Conservation (phyloP, 192 early-diverging fungal genomes). For the Pecoramyces ruminantium region DNA sequence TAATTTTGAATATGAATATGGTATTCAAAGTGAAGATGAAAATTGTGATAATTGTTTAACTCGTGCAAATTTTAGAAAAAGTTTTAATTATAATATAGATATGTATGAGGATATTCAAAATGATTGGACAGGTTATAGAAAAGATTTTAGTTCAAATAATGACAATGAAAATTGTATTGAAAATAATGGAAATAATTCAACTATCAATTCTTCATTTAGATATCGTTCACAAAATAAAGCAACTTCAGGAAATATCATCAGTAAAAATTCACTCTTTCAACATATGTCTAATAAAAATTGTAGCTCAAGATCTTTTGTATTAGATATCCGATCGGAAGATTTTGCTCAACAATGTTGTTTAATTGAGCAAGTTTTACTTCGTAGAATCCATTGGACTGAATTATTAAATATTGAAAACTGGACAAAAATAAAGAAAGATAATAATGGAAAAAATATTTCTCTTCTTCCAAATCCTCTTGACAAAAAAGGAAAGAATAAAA, state of each 20-base stretch:
- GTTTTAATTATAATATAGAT: neutral
- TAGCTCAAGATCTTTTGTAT: neutral
- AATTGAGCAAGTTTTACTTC: neutral
- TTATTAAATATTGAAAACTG: neutral
- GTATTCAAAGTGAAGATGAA: neutral
- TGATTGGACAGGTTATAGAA: too few species aligned
- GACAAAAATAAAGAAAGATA: neutral
- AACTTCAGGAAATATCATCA: neutral
- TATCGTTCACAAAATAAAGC: neutral
- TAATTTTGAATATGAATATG: neutral
- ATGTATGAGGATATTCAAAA: neutral
- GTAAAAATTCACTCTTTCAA: neutral
- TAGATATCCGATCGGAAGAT: neutral
- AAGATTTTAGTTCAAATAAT: too few species aligned
- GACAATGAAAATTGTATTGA: too few species aligned
- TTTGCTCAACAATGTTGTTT: neutral
- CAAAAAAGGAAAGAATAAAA: neutral
- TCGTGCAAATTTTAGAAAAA: neutral
- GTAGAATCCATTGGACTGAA: neutral
- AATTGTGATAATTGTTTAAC: neutral
- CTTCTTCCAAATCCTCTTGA: neutral
- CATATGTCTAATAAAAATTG: neutral
- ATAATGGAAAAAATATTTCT: neutral
- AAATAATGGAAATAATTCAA: too few species aligned
- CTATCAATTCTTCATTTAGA: too few species aligned